Base-by-base conservation (phyloP, 2,329 filamentous ascomycete genomes). In the Pezicula carpinea region DNA sequence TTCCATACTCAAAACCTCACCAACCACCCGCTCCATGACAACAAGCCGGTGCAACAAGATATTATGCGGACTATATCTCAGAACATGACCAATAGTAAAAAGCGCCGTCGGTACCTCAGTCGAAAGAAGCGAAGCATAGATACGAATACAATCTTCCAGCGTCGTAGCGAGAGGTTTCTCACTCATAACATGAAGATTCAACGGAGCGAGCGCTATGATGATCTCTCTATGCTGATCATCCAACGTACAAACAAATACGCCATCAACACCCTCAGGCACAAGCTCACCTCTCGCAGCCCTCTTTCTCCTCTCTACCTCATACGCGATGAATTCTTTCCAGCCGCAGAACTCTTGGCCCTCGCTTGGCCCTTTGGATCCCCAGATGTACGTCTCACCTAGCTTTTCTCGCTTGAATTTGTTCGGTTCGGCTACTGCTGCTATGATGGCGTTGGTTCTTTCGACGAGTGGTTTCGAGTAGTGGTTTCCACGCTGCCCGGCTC, bases 31-130 rank as follows among this genome's bases (percentile, higher is more conserved):
- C 47, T 92, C 79, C 53, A 85, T 75, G 1, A 89, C 75, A 4
- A 96, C 73, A n/a, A 96, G 70, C 60, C 85, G 80, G 39, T 89
- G 82, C 29, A 96, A 74, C 47, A 90, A 70, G 64, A 87, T 83
- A 63, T 96, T 96, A 66, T 96, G 89, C 6, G 89, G 89, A 57
- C 84, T 92, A 66, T 96, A 96, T 19, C 90, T 77, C 47, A 96
- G 72, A 14, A 96, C 91, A 66, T 96, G 91, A 14, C 91, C 90
- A 45, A 96, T 88, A 1, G 88, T 89, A 65, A 96, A 95, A 35
- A 96, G 73, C 36, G 68, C 67, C 43, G 58, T 7, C 38, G 42
- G 55, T 56, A 8, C 57, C 36, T 68, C 67, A 42, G 58, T 7
- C 38, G 42, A 54, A 55, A 10, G 57, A 53, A 87, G 62, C 1